Evolutionary conservation across 352 stramenopile genomes (phyloP).

Genomic region (Thalassiosira oceanica): DNA sequence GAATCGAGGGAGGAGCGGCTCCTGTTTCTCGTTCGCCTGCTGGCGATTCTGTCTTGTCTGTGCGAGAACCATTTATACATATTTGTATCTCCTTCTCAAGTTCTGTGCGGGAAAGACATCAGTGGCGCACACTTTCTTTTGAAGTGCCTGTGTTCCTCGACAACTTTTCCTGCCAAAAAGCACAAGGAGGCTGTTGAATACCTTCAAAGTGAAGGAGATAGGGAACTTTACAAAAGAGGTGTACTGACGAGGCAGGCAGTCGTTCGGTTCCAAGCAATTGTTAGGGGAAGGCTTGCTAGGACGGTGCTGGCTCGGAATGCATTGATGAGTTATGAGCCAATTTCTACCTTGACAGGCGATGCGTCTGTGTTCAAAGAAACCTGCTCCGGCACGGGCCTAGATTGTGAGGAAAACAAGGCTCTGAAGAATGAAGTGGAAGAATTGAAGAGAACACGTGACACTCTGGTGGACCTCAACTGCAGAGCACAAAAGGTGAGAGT

Average conservation of each 20-base stretch:
- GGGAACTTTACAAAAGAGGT: constrained; percentile 21
- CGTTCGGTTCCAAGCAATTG: constrained; percentile 10
- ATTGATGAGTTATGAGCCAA: background rate
- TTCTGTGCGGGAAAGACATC: constrained; percentile 31
- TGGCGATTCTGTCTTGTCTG: constrained; percentile 19
- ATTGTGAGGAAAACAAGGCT: too few species aligned
- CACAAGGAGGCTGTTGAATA: constrained; percentile 3
- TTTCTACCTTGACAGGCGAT: background rate
- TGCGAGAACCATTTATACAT: constrained; percentile 19
- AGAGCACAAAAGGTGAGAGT: too few species aligned
- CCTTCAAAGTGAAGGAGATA: constrained; percentile 13
- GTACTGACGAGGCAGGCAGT: constrained; percentile 25
- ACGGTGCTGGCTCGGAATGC: background rate
- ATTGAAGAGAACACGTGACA: too few species aligned
- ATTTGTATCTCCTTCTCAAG: constrained; percentile 21
- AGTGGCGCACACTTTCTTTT: constrained; percentile 20
- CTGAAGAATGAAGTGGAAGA: too few species aligned
- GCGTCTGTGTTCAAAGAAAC: background rate
- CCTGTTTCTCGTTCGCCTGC: constrained; percentile 15
- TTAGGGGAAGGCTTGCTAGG: constrained; percentile 13
- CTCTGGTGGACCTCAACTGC: too few species aligned
- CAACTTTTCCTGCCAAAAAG: too few species aligned
- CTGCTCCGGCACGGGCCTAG: too few species aligned
- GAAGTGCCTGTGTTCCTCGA: too few species aligned
- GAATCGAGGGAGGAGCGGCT: constrained; percentile 23